phyloP scores from a whole-genome alignment of 768 basidiomycete genomes.

The Sporobolomyces phaffii region DNA sequence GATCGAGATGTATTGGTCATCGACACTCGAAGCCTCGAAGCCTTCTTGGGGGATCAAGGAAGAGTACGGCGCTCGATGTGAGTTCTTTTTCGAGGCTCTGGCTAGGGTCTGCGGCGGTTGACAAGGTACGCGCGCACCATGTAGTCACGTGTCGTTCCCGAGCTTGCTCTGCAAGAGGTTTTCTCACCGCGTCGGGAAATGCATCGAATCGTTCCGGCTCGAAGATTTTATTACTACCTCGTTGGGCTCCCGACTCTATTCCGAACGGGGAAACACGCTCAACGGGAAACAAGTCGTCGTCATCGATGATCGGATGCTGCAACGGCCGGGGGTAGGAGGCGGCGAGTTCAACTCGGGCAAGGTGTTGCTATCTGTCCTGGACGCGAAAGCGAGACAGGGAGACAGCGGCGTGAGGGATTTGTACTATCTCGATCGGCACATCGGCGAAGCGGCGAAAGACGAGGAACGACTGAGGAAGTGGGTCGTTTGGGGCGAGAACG shows the following conservation, averaged over 20 bases:
- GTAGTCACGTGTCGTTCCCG: constrained; percentile 36
- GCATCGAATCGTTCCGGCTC: constrained; percentile 21
- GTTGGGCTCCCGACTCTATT: constrained; percentile 17
- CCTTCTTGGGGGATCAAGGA: neutral
- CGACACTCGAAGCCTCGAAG: constrained; percentile 1
- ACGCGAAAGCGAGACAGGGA: neutral
- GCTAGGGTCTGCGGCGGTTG: too few species aligned
- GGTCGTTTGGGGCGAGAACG: constrained; percentile 15
- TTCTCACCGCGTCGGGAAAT: constrained; percentile 11
- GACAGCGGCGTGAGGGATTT: neutral
- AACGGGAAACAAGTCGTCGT: neutral
- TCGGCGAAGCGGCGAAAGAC: neutral
- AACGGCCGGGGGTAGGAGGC: neutral
- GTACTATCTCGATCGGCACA: neutral
- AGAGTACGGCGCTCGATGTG: constrained; percentile 5
- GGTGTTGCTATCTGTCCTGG: constrained; percentile 8
- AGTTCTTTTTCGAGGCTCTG: too few species aligned
- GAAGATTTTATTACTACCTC: constrained; percentile 32
- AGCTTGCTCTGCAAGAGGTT: constrained; percentile 38
- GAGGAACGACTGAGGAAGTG: neutral
- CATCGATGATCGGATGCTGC: constrained; percentile 1
- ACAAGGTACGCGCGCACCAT: too few species aligned
- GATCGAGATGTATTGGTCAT: neutral
- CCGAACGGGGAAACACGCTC: neutral
- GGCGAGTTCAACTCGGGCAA: neutral